phyloP scores from a whole-genome alignment of 768 basidiomycete genomes.

The Auricularia sp. region DNA sequence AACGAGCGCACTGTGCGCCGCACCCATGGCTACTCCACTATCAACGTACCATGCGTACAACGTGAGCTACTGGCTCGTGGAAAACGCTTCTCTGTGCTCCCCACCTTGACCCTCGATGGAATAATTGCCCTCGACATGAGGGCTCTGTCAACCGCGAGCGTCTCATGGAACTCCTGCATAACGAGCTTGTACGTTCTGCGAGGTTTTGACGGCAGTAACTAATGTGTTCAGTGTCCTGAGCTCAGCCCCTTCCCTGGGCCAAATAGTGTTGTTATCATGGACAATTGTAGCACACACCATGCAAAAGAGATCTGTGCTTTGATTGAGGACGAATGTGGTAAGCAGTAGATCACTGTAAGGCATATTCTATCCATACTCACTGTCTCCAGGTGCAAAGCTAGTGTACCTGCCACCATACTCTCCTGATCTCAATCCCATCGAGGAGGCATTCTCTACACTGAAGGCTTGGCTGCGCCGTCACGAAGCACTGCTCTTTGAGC shows the following conservation, averaged over 20 bases:
- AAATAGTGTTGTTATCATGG: conserved; percentile 19
- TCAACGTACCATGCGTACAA: too few relatives aligned
- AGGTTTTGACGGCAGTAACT: too few relatives aligned
- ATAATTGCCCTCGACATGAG: background rate
- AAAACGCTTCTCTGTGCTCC: background rate
- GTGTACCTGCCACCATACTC: conserved; percentile 26
- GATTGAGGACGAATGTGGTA: conserved; percentile 8
- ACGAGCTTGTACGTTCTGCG: background rate
- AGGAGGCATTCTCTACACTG: conserved; percentile 20
- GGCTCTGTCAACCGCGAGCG: background rate
- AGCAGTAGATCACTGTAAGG: background rate
- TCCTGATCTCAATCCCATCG: conserved; percentile 30
- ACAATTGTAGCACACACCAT: conserved; percentile 17
- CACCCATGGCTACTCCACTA: too few relatives aligned
- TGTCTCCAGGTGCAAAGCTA: background rate
- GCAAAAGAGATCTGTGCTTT: conserved; percentile 8
- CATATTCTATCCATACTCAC: too few relatives aligned
- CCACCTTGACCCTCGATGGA: background rate
- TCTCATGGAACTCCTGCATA: background rate
- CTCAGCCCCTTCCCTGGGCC: conserved; percentile 12
- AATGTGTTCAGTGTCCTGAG: too few relatives aligned
- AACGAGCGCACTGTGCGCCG: too few relatives aligned
- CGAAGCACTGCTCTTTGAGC: background rate
- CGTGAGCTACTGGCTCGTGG: too few relatives aligned
- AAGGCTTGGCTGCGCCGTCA: conserved; percentile 14